These are phyloP conservation scores for Phytomonas francai DNA, from an alignment of 208 protist genomes.

Conservation along the genomic window DNA sequence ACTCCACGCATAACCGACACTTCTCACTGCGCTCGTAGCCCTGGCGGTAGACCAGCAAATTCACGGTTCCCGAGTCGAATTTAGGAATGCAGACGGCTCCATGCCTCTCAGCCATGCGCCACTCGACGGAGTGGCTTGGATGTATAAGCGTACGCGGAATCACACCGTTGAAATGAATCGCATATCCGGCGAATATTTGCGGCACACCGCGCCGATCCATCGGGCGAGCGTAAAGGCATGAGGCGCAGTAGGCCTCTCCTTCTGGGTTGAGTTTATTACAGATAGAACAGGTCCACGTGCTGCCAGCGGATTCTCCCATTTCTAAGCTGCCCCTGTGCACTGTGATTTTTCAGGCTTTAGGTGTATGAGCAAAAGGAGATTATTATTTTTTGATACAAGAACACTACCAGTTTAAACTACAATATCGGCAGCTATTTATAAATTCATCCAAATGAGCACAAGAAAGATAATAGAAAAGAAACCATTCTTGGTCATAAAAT, in stretches of 20 bases:
- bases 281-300: conserved; percentile 17
- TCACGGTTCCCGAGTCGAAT: conserved; percentile 57
- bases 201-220: conserved; percentile 63
- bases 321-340: background rate
- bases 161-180: conserved; percentile 87
- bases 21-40: conserved; percentile 90
- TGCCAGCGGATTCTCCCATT: background rate
- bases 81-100: conserved; percentile 53
- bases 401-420: background rate
- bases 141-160: conserved; percentile 76
- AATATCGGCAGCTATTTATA: background rate
- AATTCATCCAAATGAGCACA: background rate
- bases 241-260: conserved; percentile 46
- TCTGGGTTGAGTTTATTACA: background rate
- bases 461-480: background rate
- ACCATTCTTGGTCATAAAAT: background rate
- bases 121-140: conserved; percentile 83
- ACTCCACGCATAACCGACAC: conserved; percentile 61
- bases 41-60: conserved; percentile 69
- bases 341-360: background rate
- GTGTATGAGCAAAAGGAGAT: background rate
- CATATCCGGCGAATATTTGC: conserved; percentile 79
- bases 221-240: conserved; percentile 61
- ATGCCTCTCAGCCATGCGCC: conserved; percentile 87
- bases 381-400: background rate